A percentile compares a stretch with the other conserved stretches of the same genome.
Evolutionary conservation across 176 grass and related monocot genomes (phyloP).

Genomic region (Neostapfia colusana): DNA sequence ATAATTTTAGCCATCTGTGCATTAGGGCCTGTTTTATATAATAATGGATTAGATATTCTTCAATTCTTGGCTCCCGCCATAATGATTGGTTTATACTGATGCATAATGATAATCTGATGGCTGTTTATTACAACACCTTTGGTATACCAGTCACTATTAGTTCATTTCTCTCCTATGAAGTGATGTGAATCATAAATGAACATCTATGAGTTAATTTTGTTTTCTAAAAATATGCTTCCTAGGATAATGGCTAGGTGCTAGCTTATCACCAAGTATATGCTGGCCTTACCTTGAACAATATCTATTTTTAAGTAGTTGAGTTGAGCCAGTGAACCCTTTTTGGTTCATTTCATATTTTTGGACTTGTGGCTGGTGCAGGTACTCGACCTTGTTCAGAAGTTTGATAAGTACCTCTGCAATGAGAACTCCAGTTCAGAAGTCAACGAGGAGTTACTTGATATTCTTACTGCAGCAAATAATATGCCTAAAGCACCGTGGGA

Average conservation of each 20-base stretch:
- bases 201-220: neutral
- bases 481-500: slow-evolving; percentile 96
- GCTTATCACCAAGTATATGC: slow-evolving; percentile 15
- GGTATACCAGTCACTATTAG: slow-evolving; percentile 18
- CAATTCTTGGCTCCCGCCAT: too few relatives aligned
- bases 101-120: slow-evolving; percentile 10
- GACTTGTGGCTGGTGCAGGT: slow-evolving; percentile 55
- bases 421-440: slow-evolving; percentile 48
- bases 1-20: slow-evolving; percentile 3
- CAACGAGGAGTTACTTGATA: slow-evolving; percentile 58
- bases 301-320: slow-evolving; percentile 14
- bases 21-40: neutral
- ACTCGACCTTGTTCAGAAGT: slow-evolving; percentile 66
- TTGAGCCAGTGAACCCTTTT: slow-evolving; percentile 29
- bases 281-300: slow-evolving; percentile 19
- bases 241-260: neutral
- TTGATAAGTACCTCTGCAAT: slow-evolving; percentile 43
- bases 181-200: slow-evolving; percentile 1
- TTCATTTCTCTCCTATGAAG: slow-evolving; percentile 18
- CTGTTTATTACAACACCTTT: neutral
- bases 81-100: neutral
- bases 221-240: slow-evolving; percentile 1
- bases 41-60: neutral
- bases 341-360: slow-evolving; percentile 23
- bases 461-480: slow-evolving; percentile 54